phyloP scores from a whole-genome alignment of 2,329 filamentous ascomycete species.

The Monosporascus sp. region DNA sequence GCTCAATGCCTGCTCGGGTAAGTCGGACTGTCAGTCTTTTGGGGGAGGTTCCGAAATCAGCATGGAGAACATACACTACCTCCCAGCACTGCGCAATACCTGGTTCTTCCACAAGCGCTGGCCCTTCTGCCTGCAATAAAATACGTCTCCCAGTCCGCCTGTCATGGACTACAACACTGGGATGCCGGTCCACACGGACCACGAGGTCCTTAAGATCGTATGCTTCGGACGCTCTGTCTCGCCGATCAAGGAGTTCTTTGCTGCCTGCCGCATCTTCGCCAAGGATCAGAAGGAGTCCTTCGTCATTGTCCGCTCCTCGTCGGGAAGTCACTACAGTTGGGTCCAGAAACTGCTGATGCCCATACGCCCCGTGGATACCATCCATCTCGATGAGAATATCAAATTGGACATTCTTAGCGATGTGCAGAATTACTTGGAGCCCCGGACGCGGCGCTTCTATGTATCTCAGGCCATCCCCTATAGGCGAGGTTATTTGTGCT shows the following conservation, averaged over 20 bases:
- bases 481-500: conserved; percentile 1
- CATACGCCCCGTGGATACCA: conserved; percentile 2
- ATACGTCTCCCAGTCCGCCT: neutral
- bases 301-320: neutral
- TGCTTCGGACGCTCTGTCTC: neutral
- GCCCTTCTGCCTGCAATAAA: neutral
- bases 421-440: conserved; percentile 1
- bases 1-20: neutral
- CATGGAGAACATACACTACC: neutral
- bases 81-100: neutral
- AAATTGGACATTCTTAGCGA: conserved; percentile 1
- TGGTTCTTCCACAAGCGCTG: neutral
- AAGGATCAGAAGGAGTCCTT: neutral
- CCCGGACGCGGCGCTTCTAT: conserved; percentile 1
- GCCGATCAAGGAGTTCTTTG: neutral
- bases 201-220: neutral
- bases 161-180: neutral
- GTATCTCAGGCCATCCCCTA: conserved; percentile 1
- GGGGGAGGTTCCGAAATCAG: neutral
- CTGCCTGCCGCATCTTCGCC: neutral
- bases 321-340: neutral
- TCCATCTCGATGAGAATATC: neutral
- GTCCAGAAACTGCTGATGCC: conserved; percentile 1
- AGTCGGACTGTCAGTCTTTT: neutral
- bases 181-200: neutral